Evolutionary conservation across 2,329 filamentous ascomycete genomes (phyloP).

Genomic region (Penicillium sp.): DNA sequence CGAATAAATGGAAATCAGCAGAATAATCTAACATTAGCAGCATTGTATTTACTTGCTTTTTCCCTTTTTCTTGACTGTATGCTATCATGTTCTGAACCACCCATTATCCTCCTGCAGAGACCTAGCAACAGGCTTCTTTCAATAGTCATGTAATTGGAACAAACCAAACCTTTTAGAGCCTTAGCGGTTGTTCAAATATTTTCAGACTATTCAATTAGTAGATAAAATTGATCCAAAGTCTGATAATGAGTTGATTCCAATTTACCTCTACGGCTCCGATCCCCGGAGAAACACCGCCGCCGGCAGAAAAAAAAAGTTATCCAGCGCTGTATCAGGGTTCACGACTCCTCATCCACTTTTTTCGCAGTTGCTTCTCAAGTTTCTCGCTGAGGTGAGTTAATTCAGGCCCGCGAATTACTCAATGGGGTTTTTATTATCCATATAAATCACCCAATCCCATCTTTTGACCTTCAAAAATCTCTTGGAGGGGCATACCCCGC

Average conservation of each 20-base stretch:
- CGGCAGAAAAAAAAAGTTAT: conserved; percentile 25
- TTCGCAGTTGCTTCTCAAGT: conserved; percentile 23
- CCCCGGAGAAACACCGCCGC: conserved; percentile 22
- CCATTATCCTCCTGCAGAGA: background rate
- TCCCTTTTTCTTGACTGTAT: background rate
- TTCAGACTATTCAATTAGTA: no score
- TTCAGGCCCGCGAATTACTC: background rate
- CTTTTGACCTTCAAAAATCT: background rate
- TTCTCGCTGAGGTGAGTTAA: conserved; percentile 21
- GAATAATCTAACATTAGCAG: no score
- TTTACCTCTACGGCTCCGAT: background rate
- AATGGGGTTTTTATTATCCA: background rate
- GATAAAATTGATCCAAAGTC: background rate
- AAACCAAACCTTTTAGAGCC: no score
- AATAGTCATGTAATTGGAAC: background rate
- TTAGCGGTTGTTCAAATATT: no score
- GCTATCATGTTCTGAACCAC: background rate
- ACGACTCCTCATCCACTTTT: conserved; percentile 9
- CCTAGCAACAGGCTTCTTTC: no score
- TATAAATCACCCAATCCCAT: background rate
- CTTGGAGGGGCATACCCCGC: conserved; percentile 22
- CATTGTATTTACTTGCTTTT: no score
- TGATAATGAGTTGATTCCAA: background rate
- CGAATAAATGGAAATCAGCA: background rate
- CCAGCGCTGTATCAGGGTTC: conserved; percentile 8